A percentile compares a stretch with the other conserved stretches of the same genome.
Evolutionary conservation across 1,284 basidiomycete species (phyloP).

Genomic region (Cryptococcus sp.): DNA sequence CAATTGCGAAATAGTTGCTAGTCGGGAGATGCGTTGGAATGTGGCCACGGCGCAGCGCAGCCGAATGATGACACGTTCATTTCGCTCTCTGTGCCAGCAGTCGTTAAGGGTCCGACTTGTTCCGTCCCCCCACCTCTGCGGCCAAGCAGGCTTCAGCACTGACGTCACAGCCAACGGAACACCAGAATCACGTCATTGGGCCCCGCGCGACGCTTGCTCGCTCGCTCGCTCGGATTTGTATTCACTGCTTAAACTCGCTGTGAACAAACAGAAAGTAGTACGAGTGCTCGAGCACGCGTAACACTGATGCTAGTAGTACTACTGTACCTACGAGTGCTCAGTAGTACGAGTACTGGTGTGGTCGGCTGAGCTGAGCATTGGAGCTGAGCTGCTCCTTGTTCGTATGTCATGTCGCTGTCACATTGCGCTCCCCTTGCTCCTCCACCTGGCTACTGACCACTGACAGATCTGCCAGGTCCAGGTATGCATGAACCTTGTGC

Average conservation of each 20-base stretch:
- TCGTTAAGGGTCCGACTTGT: not conserved
- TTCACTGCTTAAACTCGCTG: no score
- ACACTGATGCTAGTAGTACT: no score
- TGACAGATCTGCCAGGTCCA: no score
- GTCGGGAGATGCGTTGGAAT: not conserved
- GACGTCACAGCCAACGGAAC: not conserved
- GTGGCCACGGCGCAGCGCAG: not conserved
- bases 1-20: no score
- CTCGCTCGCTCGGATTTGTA: not conserved
- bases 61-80: slow-evolving; percentile 2
- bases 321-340: no score
- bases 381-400: not conserved
- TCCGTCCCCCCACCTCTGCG: no score
- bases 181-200: not conserved
- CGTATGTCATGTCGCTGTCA: not conserved
- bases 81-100: not conserved
- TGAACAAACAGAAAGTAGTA: not conserved
- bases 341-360: no score
- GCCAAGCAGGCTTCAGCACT: no score
- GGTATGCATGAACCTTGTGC: no score
- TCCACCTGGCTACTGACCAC: no score
- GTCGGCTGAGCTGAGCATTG: not conserved
- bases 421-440: not conserved
- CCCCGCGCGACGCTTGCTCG: not conserved
- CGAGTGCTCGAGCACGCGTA: no score